Evolutionary conservation across 352 stramenopile genomes (phyloP), one percentile per base, ranked within the genome.

Genomic region (Globisporangium paddicum): DNA sequence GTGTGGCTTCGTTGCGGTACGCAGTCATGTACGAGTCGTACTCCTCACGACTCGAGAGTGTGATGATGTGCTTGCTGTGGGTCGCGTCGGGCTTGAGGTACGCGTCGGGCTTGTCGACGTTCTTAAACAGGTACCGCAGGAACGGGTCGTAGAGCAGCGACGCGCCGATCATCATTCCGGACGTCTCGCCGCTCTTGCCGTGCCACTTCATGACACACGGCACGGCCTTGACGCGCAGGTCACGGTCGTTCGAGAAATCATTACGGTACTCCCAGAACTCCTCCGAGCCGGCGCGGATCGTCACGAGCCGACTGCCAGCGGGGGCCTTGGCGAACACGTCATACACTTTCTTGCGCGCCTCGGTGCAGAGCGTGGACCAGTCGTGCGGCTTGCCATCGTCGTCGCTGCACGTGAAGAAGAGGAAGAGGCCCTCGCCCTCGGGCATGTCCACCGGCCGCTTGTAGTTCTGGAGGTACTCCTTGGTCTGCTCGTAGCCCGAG

Each of bases 381-480:
- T 89, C 74, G 37, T 75, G 54, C 58, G 65, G 52, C 1, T 62
- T 66, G 19, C 71, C 71, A 35, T 82, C 53, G 21, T 67, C 66
- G 48, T 85, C 73, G 18, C 76, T 83, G 64, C 79, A 90, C 2
- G 71, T 81, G 58, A 90, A 90, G 52, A 87, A 87, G 14, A 88
- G 63, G 53, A 87, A 87, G n/a, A 90, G 53, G 13, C 72, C 55
- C 30, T 86, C 74, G 48, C 67, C 37, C 1, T 53, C 16, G 56
- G 69, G 45, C 57, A 32, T 18, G 7, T 11, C 18, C 51, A 53
- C 28, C 42, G 77, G 37, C 16, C 58, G 37, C 34, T 55, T 63
- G 42, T 87, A 86, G 23, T 69, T 70, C 54, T 68, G 55, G 7
- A 90, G 62, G 60, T 77, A 87, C 18, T 71, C 59, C 21, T 80